Percentiles rank a stretch among this genome's conserved stretches.
These are phyloP conservation scores for Tanacetum coccineum DNA, from an alignment of 129 eudicot genomes.

Conservation along the genomic window DNA sequence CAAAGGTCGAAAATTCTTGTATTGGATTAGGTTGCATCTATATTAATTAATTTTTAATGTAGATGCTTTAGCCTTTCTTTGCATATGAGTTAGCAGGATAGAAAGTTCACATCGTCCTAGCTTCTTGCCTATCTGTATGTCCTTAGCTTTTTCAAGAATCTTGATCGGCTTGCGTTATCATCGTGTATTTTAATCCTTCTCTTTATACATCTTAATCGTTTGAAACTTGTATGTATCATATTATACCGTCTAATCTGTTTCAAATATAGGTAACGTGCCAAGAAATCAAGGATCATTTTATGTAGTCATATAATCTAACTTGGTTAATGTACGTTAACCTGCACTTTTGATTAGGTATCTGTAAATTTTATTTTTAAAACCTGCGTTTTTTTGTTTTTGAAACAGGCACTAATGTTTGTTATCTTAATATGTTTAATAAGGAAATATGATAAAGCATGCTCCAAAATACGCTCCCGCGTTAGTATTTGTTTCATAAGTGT, in stretches of 20 bases:
- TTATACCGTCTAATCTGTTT: neutral
- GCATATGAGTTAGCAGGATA: conserved; percentile 13
- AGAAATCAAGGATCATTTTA: no score
- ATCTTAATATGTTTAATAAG: no score
- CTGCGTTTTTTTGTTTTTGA: no score
- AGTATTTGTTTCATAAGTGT: no score
- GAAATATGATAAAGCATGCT: no score
- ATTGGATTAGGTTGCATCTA: neutral
- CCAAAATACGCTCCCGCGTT: no score
- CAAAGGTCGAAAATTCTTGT: no score
- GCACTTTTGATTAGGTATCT: no score
- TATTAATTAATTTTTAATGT: neutral
- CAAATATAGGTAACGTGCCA: neutral
- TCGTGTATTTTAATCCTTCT: neutral
- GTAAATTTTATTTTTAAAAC: no score
- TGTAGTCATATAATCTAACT: no score
- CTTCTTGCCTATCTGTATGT: conserved; percentile 17
- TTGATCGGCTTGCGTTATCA: conserved; percentile 18
- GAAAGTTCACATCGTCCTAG: conserved; percentile 4
- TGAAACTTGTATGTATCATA: neutral
- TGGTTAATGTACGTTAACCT: no score
- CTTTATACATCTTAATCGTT: neutral
- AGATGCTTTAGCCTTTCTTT: conserved; percentile 23
- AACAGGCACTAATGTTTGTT: no score
- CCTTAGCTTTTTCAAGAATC: conserved; percentile 23